Base-by-base conservation (phyloP, 192 early-diverging fungal species). In the Backusella australiensis region DNA sequence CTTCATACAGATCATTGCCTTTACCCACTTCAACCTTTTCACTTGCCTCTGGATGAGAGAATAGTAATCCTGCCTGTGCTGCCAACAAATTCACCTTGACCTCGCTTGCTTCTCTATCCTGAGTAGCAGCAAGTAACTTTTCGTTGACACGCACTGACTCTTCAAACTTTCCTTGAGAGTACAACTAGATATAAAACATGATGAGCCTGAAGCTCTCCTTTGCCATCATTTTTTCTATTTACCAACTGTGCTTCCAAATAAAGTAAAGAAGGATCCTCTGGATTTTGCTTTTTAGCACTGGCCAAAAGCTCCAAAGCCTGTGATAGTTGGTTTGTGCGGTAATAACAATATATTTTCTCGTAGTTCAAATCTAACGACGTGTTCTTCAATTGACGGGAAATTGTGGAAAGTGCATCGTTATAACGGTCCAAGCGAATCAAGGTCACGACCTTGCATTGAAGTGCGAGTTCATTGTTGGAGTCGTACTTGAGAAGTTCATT, bases 221-320 rank as follows among this genome's bases (percentile, higher is more conserved):
- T 59, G 15, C 35, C 15, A 29, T 44, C 65, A 34, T 69, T 49
- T 38, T n/a, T 38, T 65, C 29, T 39, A 79, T 75, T 69, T 81
- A 93, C 88, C 86, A 91, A 78, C 85, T 93, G 92, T 32, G 87
- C 91, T 77, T 93, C 90, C 34, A 93, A 73, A 39, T 89, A 87
- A 53, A 77, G 73, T 15, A 91, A 76, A 34, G 82, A 75, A 67
- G 81, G 78, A 53, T 79, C 76, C 7, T 78, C 75, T 49, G 32
- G 49, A 17, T 78, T 53, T 21, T 69, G 69, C 11, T 44, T 49
- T 71, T 85, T 75, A n/a, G 81, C 23, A 46, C 71, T 36, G 65
- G 74, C 69, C 73, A 89, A 59, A 71, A 80, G 36, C 6, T 82
- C 65, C 53, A 88, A 67, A 19, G 86, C 85, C 2, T 91, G 87